phyloP scores from a whole-genome alignment of 768 basidiomycete genomes.

The Podaxis sp. region DNA sequence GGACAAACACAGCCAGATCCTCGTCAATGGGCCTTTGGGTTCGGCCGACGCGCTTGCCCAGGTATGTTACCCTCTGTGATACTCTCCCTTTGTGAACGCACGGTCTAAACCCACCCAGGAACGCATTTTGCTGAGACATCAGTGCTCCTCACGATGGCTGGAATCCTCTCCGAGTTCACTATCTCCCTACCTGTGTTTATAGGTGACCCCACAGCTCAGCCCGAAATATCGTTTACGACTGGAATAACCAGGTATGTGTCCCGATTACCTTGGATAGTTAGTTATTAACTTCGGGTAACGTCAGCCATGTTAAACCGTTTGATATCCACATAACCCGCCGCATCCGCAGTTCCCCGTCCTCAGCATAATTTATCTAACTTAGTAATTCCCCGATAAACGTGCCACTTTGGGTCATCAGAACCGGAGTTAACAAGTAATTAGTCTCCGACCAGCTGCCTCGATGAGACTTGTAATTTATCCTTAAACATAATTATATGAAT shows the following conservation, averaged over 20 bases:
- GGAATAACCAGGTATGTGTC: constrained; percentile 15
- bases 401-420: neutral
- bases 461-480: too few relatives aligned
- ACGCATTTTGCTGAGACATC: constrained; percentile 20
- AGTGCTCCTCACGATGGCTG: constrained; percentile 19
- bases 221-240: constrained; percentile 17
- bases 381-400: neutral
- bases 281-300: neutral
- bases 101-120: constrained; percentile 6
- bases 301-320: constrained; percentile 20
- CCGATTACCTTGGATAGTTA: neutral
- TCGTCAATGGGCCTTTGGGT: constrained; percentile 21
- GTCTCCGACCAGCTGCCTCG: too few relatives aligned
- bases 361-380: neutral
- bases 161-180: constrained; percentile 14
- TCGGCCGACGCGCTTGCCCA: constrained; percentile 22
- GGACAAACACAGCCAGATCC: constrained; percentile 18
- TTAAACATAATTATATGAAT: too few relatives aligned
- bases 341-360: neutral
- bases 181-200: constrained; percentile 8
- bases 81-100: neutral
- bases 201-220: neutral
- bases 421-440: too few relatives aligned
- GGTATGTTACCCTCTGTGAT: constrained; percentile 10
- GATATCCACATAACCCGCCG: constrained; percentile 14